A percentile compares a stretch with the other conserved stretches of the same genome.
Conservation (phyloP, 1,284 basidiomycete genomes). For the Ustilago tritici region DNA sequence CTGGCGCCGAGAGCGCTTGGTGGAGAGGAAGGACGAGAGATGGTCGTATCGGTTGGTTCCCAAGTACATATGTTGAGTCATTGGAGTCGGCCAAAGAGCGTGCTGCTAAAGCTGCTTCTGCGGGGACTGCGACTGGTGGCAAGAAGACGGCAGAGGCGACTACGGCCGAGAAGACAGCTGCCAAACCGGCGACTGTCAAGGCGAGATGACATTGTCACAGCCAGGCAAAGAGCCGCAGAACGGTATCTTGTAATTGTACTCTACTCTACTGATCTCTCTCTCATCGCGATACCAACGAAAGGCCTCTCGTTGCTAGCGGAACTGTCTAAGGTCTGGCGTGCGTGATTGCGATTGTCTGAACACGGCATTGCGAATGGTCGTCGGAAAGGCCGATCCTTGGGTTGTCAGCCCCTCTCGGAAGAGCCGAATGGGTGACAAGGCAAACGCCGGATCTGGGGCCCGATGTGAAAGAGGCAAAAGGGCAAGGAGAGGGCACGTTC, state of each 20-base stretch:
- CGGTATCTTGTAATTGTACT: slow-evolving; percentile 23
- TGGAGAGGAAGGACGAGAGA: slow-evolving; percentile 95
- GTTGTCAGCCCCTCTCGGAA: slow-evolving; percentile 1
- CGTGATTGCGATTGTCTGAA: not conserved
- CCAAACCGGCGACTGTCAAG: slow-evolving; percentile 38
- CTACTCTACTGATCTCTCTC: too few relatives aligned
- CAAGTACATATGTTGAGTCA: slow-evolving; percentile 74
- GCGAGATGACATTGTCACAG: slow-evolving; percentile 20
- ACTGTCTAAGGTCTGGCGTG: not conserved
- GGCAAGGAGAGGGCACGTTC: not conserved
- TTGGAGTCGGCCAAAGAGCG: slow-evolving; percentile 65
- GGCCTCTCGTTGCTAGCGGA: not conserved
- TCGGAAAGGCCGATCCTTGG: not conserved
- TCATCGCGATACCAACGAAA: slow-evolving; percentile 7
- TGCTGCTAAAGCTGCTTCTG: slow-evolving; percentile 44
- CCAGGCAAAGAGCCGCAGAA: not conserved
- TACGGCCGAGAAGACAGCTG: slow-evolving; percentile 27
- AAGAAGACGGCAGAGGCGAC: slow-evolving; percentile 16
- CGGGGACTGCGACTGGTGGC: not conserved
- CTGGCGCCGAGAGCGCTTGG: slow-evolving; percentile 85
- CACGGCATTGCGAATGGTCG: too few relatives aligned
- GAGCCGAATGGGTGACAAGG: not conserved
- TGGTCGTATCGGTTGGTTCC: slow-evolving; percentile 96
- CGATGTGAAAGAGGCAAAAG: not conserved
- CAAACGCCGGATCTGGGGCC: not conserved